Evolutionary conservation across 2,329 filamentous ascomycete species (phyloP), one percentile per base, ranked within the genome.

Genomic region (Trichoderma sp.): DNA sequence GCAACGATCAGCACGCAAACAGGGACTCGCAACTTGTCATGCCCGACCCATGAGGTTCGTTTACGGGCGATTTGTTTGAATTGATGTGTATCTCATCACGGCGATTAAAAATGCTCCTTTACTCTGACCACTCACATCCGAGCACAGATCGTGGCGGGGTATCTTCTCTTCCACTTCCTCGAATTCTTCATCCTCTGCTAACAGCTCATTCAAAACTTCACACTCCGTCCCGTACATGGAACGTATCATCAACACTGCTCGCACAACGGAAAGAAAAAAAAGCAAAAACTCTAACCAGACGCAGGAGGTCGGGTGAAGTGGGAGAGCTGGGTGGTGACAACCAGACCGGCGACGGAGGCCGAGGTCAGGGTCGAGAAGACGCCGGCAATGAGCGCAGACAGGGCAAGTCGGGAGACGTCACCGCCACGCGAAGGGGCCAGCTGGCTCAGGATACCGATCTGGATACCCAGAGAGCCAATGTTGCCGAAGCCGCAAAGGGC

Each of bases 371-470:
- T 96, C 30, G 90, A 86, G 66, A 96, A 79, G 41, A 95, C 86
- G 73, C 93, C 92, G 0, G 90, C 89, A 60, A 93, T 75, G 68
- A 96, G 83, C 6, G 92, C 91, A 39, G 89, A 93, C 21, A 96
- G 65, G 3, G 92, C 92, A 30, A 96, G 83, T 54, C 83, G 83
- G 4, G 90, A 88, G 12, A 96, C 89, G 71, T 95, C 90, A 65
- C 89, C 90, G 44, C 86, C 84, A 51, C 92, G 86, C 4, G 82
- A 82, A 0, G 92, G 92, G 0, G 91, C 89, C 67, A 96, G 86
- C 78, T 96, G 92, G 4, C 89, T 86, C 60, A 96, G 83, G 66
- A 96, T 91, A 80, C 92, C 92, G 67, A 96, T 95, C 78, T 96
- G 92, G 64, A 92, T 94, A 74, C 92, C 92, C 55, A 96, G 84